Evolutionary conservation across 192 early-diverging fungal genomes (phyloP).

Genomic region (Mortierella claussenii): DNA sequence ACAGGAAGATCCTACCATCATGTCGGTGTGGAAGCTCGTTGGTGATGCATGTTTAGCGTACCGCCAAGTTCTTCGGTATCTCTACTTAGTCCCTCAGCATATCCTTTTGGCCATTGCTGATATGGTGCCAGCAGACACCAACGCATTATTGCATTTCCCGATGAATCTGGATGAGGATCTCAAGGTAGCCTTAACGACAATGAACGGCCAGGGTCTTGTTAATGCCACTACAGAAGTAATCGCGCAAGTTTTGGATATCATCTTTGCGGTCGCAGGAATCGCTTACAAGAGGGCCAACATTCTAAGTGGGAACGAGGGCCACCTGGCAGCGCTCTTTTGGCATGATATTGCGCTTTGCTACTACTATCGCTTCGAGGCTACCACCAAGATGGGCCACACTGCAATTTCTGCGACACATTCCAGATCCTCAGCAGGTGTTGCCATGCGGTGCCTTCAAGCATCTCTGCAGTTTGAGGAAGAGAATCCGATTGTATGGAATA

Average conservation of each 20-base stretch:
- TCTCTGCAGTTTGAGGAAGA: slow-evolving; percentile 72
- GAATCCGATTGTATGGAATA: slow-evolving; percentile 72
- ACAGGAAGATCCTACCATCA: slow-evolving; percentile 30
- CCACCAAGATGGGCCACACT: slow-evolving; percentile 8
- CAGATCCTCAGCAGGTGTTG: slow-evolving; percentile 28
- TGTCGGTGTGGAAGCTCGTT: slow-evolving; percentile 71
- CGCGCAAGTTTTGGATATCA: slow-evolving; percentile 47
- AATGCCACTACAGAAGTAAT: slow-evolving; percentile 39
- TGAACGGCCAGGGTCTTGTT: slow-evolving; percentile 14
- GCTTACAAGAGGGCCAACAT: slow-evolving; percentile 64
- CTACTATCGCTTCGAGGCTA: slow-evolving; percentile 51
- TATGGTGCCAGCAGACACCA: slow-evolving; percentile 24
- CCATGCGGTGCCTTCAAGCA: slow-evolving; percentile 62
- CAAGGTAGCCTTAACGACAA: background rate
- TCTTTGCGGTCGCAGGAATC: slow-evolving; percentile 60
- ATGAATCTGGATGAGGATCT: slow-evolving; percentile 32
- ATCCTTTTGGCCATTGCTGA: slow-evolving; percentile 29
- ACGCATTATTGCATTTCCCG: slow-evolving; percentile 54
- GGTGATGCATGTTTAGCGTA: slow-evolving; percentile 65
- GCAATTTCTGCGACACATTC: background rate
- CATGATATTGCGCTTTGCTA: slow-evolving; percentile 64
- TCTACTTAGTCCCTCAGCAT: slow-evolving; percentile 48
- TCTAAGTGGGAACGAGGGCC: slow-evolving; percentile 52
- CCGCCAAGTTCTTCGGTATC: slow-evolving; percentile 58
- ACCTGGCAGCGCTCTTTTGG: slow-evolving; percentile 58